Percentiles rank a stretch among this genome's conserved stretches.
phyloP scores from a whole-genome alignment of 2,329 filamentous ascomycete genomes.

The Penicillium paneum region DNA sequence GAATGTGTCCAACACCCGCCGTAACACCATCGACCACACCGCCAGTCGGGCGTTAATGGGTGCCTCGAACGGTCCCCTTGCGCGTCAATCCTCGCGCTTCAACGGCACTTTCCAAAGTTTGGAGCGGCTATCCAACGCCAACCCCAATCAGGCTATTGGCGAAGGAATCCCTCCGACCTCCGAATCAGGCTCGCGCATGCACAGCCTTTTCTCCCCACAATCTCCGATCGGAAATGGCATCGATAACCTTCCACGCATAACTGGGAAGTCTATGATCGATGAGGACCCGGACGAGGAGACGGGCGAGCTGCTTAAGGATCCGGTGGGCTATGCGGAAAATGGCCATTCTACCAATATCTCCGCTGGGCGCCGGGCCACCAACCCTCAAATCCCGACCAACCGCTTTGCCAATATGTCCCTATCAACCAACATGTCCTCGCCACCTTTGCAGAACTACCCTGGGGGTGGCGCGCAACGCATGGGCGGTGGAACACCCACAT shows the following conservation, averaged over 20 bases:
- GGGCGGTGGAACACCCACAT: conserved; percentile 50
- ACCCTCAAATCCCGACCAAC: conserved; percentile 66
- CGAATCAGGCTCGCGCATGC: conserved; percentile 49
- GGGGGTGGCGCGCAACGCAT: conserved; percentile 47
- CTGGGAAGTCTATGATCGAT: conserved; percentile 62
- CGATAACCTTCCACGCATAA: conserved; percentile 50
- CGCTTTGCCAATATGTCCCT: conserved; percentile 69
- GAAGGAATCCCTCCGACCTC: conserved; percentile 51
- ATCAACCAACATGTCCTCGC: conserved; percentile 61
- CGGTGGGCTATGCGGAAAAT: conserved; percentile 67
- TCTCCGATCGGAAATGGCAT: conserved; percentile 57
- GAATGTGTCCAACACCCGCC: conserved; percentile 37
- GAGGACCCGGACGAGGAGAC: conserved; percentile 64
- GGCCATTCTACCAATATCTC: conserved; percentile 48
- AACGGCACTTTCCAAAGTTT: conserved; percentile 60
- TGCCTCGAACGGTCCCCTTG: conserved; percentile 40
- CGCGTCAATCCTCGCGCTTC: conserved; percentile 57
- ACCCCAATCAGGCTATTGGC: conserved; percentile 45
- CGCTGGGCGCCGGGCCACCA: conserved; percentile 63
- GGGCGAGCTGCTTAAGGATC: conserved; percentile 60
- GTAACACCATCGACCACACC: conserved; percentile 55
- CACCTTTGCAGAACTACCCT: conserved; percentile 55
- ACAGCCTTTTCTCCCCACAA: conserved; percentile 60
- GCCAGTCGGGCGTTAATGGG: conserved; percentile 34
- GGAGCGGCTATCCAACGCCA: conserved; percentile 55